Evolutionary conservation across 2,329 filamentous ascomycete species (phyloP), one percentile per base, ranked within the genome.

Genomic region (Pleoardoris graminearum): DNA sequence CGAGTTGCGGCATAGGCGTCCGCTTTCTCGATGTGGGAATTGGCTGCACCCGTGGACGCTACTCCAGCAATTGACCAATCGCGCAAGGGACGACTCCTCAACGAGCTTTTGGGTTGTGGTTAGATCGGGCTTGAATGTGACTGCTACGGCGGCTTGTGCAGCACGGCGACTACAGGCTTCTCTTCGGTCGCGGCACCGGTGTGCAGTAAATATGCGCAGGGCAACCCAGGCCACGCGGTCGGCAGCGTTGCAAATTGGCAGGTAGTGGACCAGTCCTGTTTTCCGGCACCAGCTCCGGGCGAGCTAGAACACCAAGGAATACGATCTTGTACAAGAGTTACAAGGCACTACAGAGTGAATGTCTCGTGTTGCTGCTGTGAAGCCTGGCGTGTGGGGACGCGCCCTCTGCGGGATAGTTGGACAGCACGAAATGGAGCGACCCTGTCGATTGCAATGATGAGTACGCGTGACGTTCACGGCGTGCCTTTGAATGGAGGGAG

Each of bases 401-500:
- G 12, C 12, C 4, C 21, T 21, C 16, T 21, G 16, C 35, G 17
- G 19, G 19, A 14, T 11, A 22, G 7, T 23, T 38, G 36, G 21
- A 14, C 5, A 10, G 17, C 27, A 21, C 16, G 35, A 11, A 35
- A 23, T 57, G 39, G 48, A 57, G 48, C 48, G 58, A 57, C 56
- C 60, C 61, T 65, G 62, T 58, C 62, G 65, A 65, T 66, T 27
- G 59, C 58, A 63, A 61, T 61, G 38, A 51, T 37, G 44, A 55
- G 60, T 44, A 61, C 65, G 67, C 63, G 66, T 72, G 69, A 72
- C 67, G 68, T 63, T 53, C 36, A 44, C 50, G 55, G 48, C 50
- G 57, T 52, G 53, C 33, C 53, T 55, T 7, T 60, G 43, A 54
- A 53, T 54, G 62, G 62, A 68, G 65, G 51, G 61, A 35, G 54